Evolutionary conservation across 1,284 basidiomycete species (phyloP), one percentile per base, ranked within the genome.

Genomic region (Papiliotrema terrestris): DNA sequence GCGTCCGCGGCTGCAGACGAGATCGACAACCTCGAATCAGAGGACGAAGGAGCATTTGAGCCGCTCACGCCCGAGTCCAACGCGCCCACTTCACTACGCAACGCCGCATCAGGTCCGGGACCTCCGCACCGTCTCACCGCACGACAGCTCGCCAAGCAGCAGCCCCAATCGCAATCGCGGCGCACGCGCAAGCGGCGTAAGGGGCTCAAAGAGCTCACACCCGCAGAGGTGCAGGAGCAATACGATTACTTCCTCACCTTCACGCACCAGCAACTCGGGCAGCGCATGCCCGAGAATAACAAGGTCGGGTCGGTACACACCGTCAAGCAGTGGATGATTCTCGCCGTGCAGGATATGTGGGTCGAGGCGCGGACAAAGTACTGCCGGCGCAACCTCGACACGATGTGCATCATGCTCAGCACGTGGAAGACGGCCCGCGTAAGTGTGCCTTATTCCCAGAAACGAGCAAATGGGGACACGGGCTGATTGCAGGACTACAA

Each of bases 271-370:
- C 17, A n/a, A 35, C 35, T 49, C 32, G 35, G 47, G 9, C 17
- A 14, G 15, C 35, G 11, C 20, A 8, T 41, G 22, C 35, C 19
- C 20, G 13, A 19, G 17, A 35, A 49, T 9, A 17, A n/a, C n/a
- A 25, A 5, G 36, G 26, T 49, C 19, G 47, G 47, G 25, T 19
- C 17, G 8, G 11, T 26, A 35, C 20, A 49, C 14, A n/a, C 25
- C 17, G 47, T 49, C 47, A 49, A 49, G 23, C 47, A 49, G 25
- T 49, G 47, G 35, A 49, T 49, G 47, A 26, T 49, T n/a, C 20
- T 20, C n/a, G 22, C 13, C 14, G n/a, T 49, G n/a, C 36, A 38
- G 36, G 19, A 17, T 3, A 38, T 49, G 35, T 49, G 47, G 47
- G 13, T 20, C 20, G 47, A 49, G 22, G 47, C 47, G 19, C 11